phyloP scores from a whole-genome alignment of 768 basidiomycete genomes.

The Naganishia randhawae region DNA sequence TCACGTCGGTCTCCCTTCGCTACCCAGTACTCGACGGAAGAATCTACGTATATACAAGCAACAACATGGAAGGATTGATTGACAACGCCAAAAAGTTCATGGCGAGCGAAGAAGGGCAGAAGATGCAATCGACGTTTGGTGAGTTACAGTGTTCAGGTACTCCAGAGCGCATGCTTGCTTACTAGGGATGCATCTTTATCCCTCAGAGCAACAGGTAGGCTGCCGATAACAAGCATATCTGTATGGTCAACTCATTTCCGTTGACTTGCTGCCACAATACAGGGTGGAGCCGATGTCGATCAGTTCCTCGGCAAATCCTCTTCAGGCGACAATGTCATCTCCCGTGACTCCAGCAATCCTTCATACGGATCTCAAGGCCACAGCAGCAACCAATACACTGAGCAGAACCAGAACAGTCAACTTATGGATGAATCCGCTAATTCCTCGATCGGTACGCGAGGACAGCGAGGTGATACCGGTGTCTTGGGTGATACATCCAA shows the following conservation, averaged over 20 bases:
- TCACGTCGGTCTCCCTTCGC: not conserved
- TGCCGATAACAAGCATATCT: too few species aligned
- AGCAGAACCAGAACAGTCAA: not conserved
- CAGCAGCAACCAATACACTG: slow-evolving; percentile 5
- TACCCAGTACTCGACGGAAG: not conserved
- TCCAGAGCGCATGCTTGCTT: not conserved
- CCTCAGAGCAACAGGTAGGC: slow-evolving; percentile 13
- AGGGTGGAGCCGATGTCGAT: slow-evolving; percentile 16
- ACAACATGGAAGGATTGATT: slow-evolving; percentile 25
- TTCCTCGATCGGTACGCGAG: not conserved
- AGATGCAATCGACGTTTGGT: slow-evolving; percentile 31
- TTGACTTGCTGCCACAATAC: too few species aligned
- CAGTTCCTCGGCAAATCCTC: slow-evolving; percentile 10
- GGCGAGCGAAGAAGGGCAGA: slow-evolving; percentile 34
- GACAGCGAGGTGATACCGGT: not conserved
- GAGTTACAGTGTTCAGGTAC: not conserved
- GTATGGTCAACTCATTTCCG: too few species aligned
- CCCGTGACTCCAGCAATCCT: not conserved
- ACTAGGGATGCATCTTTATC: not conserved
- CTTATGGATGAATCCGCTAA: not conserved
- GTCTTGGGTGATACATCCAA: slow-evolving; percentile 1
- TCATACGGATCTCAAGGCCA: slow-evolving; percentile 4
- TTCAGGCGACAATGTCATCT: slow-evolving; percentile 11
- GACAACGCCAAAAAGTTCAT: slow-evolving; percentile 37
- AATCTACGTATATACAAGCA: not conserved